These are phyloP conservation scores for Firmiana major DNA, from an alignment of 345 rosid genomes.

Conservation along the genomic window DNA sequence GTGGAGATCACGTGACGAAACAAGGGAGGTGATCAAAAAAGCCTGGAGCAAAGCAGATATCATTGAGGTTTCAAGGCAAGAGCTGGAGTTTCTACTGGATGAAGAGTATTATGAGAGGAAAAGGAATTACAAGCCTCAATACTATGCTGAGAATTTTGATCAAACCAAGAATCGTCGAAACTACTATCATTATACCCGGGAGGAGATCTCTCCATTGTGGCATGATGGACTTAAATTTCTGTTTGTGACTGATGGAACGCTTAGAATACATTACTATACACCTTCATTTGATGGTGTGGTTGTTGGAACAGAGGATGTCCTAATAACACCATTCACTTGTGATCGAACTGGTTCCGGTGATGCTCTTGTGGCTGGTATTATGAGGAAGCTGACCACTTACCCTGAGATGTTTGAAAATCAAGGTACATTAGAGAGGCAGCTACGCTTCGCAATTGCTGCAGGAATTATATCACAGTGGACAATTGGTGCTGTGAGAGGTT, in stretches of 20 bases:
- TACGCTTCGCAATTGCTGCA: constrained; percentile 79
- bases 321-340: constrained; percentile 81
- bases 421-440: constrained; percentile 78
- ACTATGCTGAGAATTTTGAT: constrained; percentile 65
- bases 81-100: constrained; percentile 81
- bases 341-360: constrained; percentile 97
- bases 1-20: constrained; percentile 78
- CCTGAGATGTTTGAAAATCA: constrained; percentile 80
- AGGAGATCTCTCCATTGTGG: constrained; percentile 81
- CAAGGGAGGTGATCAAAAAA: constrained; percentile 52
- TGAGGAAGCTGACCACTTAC: constrained; percentile 69
- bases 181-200: constrained; percentile 71
- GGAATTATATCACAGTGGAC: constrained; percentile 97
- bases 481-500: constrained; percentile 82
- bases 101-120: constrained; percentile 64
- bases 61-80: constrained; percentile 78
- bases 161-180: constrained; percentile 59
- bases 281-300: constrained; percentile 72
- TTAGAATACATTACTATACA: constrained; percentile 74
- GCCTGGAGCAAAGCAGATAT: constrained; percentile 75
- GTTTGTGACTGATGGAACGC: constrained; percentile 88
- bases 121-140: constrained; percentile 69
- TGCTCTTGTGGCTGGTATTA: constrained; percentile 83
- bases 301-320: constrained; percentile 85
- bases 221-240: constrained; percentile 70